A percentile compares a stretch with the other conserved stretches of the same genome.
phyloP scores from a whole-genome alignment of 2,329 filamentous ascomycete species.

The Lecanoromycetidae sp. region DNA sequence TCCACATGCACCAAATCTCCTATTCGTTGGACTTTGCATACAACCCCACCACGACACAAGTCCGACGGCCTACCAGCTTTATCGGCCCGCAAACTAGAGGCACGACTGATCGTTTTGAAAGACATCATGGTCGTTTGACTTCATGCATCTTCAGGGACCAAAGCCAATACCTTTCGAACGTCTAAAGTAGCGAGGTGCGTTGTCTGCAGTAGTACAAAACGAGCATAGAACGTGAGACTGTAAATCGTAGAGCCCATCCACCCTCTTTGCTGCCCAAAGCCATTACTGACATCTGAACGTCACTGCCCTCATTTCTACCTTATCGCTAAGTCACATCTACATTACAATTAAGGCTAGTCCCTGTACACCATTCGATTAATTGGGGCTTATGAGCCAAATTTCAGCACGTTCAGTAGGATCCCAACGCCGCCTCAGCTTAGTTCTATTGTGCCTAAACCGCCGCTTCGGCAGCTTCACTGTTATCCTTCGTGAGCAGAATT shows the following conservation, averaged over 20 bases:
- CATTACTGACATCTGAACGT: neutral
- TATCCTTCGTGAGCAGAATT: neutral
- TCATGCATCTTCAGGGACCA: neutral
- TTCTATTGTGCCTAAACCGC: no score
- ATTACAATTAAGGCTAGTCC: neutral
- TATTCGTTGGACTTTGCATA: neutral
- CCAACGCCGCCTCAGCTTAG: constrained; percentile 4
- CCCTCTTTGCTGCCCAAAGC: neutral
- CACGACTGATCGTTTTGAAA: neutral
- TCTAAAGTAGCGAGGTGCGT: neutral
- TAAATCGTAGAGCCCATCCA: neutral
- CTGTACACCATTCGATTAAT: neutral
- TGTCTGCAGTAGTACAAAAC: neutral
- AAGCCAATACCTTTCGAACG: no score
- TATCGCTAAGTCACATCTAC: neutral
- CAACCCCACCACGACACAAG: neutral
- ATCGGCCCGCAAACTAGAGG: constrained; percentile 10
- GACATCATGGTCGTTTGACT: constrained; percentile 6
- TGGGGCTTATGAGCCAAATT: neutral
- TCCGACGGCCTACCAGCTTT: neutral
- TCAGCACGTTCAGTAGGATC: neutral
- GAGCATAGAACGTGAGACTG: neutral
- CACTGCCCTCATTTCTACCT: neutral
- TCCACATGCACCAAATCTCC: neutral
- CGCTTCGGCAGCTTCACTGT: constrained; percentile 3